Conservation (phyloP, 1,139 yeast species). For the Sugiyamaella sp. region DNA sequence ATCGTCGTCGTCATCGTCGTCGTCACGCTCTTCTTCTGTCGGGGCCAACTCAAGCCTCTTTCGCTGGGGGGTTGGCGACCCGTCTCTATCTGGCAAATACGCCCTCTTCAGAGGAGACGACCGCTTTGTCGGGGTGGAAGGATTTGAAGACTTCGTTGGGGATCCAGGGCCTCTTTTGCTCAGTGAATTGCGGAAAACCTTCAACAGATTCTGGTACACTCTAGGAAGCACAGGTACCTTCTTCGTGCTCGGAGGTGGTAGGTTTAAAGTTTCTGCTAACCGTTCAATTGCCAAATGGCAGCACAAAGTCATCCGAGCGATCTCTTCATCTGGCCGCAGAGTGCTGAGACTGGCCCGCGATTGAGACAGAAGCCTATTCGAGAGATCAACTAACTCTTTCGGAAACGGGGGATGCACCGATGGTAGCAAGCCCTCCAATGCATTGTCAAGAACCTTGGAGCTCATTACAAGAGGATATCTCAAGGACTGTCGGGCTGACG, state of each 20-base stretch:
- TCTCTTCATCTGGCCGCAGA: constrained; percentile 40
- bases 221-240: constrained; percentile 39
- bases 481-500: no score
- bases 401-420: constrained; percentile 25
- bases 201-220: constrained; percentile 34
- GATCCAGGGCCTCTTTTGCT: neutral
- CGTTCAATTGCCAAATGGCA: constrained; percentile 41
- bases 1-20: constrained; percentile 2
- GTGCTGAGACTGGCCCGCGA: constrained; percentile 28
- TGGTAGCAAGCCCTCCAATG: constrained; percentile 24
- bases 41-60: constrained; percentile 2
- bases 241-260: constrained; percentile 34
- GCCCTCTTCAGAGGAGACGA: constrained; percentile 15
- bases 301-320: constrained; percentile 41
- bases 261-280: constrained; percentile 25
- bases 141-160: neutral
- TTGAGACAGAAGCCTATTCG: constrained; percentile 27
- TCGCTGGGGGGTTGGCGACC: constrained; percentile 10
- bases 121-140: constrained; percentile 10
- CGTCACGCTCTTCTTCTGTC: neutral
- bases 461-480: no score
- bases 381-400: constrained; percentile 24
- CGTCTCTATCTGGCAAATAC: neutral
- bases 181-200: constrained; percentile 30
- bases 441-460: constrained; percentile 13